Evolutionary conservation across 768 basidiomycete species (phyloP).

Genomic region (Gelatoporia subvermispora): DNA sequence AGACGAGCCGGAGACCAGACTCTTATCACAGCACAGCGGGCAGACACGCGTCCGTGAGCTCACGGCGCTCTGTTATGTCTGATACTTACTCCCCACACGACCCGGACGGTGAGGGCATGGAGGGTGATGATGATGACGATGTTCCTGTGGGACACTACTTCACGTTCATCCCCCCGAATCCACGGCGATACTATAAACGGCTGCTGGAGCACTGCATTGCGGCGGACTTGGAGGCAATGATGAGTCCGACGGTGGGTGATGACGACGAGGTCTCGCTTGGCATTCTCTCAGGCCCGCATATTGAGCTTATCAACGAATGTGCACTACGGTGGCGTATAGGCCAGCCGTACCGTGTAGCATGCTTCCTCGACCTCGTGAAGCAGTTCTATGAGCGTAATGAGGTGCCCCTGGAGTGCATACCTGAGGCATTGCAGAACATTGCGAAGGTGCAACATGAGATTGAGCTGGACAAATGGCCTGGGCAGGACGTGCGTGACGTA

Average conservation of each 20-base stretch:
- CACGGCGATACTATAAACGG: constrained; percentile 79
- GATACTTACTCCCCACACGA: constrained; percentile 22
- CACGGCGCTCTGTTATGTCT: constrained; percentile 51
- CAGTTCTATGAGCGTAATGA: constrained; percentile 85
- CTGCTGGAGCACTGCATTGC: constrained; percentile 80
- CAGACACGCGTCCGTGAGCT: constrained; percentile 61
- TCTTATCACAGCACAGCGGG: constrained; percentile 26
- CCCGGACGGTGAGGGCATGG: constrained; percentile 31
- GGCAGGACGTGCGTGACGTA: constrained; percentile 64
- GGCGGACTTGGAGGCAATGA: constrained; percentile 84
- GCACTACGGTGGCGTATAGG: constrained; percentile 87
- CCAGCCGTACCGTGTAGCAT: constrained; percentile 68
- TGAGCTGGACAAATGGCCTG: constrained; percentile 72
- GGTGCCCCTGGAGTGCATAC: constrained; percentile 92
- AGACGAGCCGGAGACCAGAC: constrained; percentile 14
- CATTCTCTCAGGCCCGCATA: constrained; percentile 75
- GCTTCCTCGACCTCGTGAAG: constrained; percentile 82
- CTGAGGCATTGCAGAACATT: constrained; percentile 78
- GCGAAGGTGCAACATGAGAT: constrained; percentile 66
- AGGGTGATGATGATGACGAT: constrained; percentile 60
- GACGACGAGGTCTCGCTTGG: constrained; percentile 94
- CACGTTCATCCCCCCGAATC: constrained; percentile 87
- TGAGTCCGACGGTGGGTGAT: constrained; percentile 85
- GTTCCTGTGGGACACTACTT: constrained; percentile 72
- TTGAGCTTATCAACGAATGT: constrained; percentile 83